These are phyloP conservation scores for Cordyceps cateniannulata DNA, from an alignment of 2,329 filamentous ascomycete genomes.

Conservation along the genomic window DNA sequence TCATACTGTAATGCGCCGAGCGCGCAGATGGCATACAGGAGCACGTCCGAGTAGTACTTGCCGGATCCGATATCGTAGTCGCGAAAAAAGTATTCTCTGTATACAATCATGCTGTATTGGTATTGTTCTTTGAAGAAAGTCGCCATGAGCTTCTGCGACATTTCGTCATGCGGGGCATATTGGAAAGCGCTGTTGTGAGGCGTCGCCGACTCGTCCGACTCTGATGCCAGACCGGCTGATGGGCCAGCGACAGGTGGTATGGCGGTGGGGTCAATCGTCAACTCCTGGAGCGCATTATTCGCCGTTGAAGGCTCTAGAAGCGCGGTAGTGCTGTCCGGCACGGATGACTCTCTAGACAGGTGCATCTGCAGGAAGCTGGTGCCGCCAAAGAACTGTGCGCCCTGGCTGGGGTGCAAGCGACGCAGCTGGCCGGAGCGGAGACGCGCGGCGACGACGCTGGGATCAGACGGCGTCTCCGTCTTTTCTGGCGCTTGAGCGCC, in stretches of 20 bases:
- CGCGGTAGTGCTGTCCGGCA: slow-evolving; percentile 15
- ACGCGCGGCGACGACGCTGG: slow-evolving; percentile 26
- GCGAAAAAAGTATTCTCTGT: slow-evolving; percentile 43
- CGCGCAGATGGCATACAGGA: slow-evolving; percentile 43
- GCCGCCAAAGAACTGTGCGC: slow-evolving; percentile 41
- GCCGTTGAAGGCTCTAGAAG: slow-evolving; percentile 13
- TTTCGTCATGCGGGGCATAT: slow-evolving; percentile 38
- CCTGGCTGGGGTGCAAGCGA: slow-evolving; percentile 33
- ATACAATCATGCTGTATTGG: slow-evolving; percentile 43
- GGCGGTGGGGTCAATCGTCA: slow-evolving; percentile 5
- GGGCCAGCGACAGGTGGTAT: slow-evolving; percentile 9
- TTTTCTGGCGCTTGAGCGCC: slow-evolving; percentile 3
- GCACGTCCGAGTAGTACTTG: slow-evolving; percentile 42
- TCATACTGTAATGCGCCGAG: slow-evolving; percentile 41
- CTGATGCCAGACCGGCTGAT: neutral
- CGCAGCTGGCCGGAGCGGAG: slow-evolving; percentile 30
- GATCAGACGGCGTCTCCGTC: slow-evolving; percentile 21
- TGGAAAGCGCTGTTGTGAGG: slow-evolving; percentile 20
- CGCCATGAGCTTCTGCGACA: slow-evolving; percentile 38
- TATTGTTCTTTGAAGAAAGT: slow-evolving; percentile 43
- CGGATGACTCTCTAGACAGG: slow-evolving; percentile 23
- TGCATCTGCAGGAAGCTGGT: slow-evolving; percentile 40
- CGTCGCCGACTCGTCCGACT: slow-evolving; percentile 15
- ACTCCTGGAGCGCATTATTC: slow-evolving; percentile 11
- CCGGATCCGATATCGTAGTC: slow-evolving; percentile 41